Percentiles rank a stretch among this genome's conserved stretches.
phyloP scores from a whole-genome alignment of 164 flowering plant genomes.

The Houttuynia cordata region DNA sequence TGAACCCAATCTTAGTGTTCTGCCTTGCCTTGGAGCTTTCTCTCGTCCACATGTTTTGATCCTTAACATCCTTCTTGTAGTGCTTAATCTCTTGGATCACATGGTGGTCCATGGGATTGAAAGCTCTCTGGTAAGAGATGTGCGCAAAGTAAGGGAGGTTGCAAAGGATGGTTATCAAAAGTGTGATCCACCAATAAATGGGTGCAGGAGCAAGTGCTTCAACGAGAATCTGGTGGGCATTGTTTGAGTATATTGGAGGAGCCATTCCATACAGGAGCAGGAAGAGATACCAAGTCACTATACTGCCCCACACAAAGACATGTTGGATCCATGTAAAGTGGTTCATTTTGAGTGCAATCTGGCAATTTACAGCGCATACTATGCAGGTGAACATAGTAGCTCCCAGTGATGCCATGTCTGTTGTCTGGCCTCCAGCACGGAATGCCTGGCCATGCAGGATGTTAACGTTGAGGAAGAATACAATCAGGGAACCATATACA shows the following conservation, averaged over 20 bases:
- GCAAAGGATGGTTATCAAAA: constrained; percentile 47
- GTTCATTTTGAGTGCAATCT: constrained; percentile 87
- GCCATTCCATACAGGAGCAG: constrained; percentile 57
- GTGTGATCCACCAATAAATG: constrained; percentile 60
- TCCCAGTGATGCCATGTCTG: constrained; percentile 77
- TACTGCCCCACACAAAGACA: constrained; percentile 81
- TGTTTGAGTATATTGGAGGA: constrained; percentile 29
- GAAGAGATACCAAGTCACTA: constrained; percentile 70
- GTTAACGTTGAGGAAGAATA: constrained; percentile 57
- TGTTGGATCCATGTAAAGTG: constrained; percentile 99
- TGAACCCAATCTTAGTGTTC: constrained; percentile 88
- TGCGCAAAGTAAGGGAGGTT: constrained; percentile 66
- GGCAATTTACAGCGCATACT: constrained; percentile 83
- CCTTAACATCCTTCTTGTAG: constrained; percentile 76
- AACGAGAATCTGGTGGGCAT: constrained; percentile 43
- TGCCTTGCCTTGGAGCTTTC: constrained; percentile 83
- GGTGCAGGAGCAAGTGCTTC: constrained; percentile 89
- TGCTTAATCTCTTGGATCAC: constrained; percentile 92
- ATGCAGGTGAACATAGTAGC: constrained; percentile 94
- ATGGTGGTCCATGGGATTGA: constrained; percentile 91
- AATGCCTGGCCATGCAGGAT: constrained; percentile 66
- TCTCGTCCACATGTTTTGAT: constrained; percentile 69
- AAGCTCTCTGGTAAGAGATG: constrained; percentile 62
- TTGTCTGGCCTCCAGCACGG: constrained; percentile 60
- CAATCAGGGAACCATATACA: constrained; percentile 52